These are phyloP conservation scores for Hypoxylon sp. DNA, from an alignment of 2,329 filamentous ascomycete species.

Conservation along the genomic window DNA sequence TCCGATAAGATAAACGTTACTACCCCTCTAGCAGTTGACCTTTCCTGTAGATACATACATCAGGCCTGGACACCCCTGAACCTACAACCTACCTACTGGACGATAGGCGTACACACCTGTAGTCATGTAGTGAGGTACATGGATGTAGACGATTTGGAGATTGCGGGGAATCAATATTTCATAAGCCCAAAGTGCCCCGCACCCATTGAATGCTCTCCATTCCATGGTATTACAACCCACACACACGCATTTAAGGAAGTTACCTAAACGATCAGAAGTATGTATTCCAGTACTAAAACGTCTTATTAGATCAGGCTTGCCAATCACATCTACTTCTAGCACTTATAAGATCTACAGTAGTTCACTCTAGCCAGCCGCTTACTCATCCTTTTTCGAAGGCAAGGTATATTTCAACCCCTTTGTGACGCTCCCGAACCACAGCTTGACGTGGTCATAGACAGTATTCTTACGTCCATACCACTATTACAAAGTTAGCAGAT, in stretches of 20 bases:
- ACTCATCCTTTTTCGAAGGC: conserved; percentile 42
- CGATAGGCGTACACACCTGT: not conserved
- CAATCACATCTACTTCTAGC: not conserved
- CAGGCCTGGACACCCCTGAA: too few species aligned
- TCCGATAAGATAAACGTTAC: conserved; percentile 31
- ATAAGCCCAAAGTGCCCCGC: not conserved
- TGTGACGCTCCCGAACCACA: conserved; percentile 49
- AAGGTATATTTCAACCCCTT: conserved; percentile 44
- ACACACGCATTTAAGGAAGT: too few species aligned
- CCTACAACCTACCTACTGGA: not conserved
- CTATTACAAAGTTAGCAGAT: conserved; percentile 19
- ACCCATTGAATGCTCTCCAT: not conserved
- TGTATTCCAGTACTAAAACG: not conserved
- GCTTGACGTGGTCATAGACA: conserved; percentile 43
- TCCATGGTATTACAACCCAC: not conserved
- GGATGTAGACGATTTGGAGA: not conserved
- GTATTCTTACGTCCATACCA: conserved; percentile 48
- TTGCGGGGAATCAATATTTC: conserved; percentile 11
- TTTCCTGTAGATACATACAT: too few species aligned
- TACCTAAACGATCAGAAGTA: too few species aligned
- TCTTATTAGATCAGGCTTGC: not conserved
- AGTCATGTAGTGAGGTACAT: not conserved
- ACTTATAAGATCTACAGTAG: not conserved
- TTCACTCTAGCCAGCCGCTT: not conserved
- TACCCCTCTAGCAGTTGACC: not conserved